A percentile compares a stretch with the other conserved stretches of the same genome.
Conservation (phyloP, 768 basidiomycete genomes). For the Boletus eberwhitei region DNA sequence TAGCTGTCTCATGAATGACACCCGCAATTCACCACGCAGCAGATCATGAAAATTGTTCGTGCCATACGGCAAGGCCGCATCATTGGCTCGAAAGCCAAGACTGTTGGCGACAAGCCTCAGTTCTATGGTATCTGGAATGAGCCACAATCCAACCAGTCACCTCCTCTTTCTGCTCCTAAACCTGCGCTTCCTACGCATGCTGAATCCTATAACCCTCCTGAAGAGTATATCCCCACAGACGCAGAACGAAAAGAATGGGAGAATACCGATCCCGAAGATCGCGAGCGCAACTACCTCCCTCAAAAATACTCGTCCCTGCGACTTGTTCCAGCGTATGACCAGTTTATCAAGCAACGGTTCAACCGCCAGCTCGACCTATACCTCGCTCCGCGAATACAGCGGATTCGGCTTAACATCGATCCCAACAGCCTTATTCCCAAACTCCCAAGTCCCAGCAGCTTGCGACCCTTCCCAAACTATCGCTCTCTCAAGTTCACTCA, state of each 20-base stretch:
- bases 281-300: slow-evolving; percentile 86
- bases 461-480: slow-evolving; percentile 93
- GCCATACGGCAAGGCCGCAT: slow-evolving; percentile 97
- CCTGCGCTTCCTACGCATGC: slow-evolving; percentile 82
- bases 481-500: slow-evolving; percentile 71
- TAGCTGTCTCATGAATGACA: not conserved
- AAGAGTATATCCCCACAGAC: slow-evolving; percentile 88
- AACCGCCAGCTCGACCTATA: slow-evolving; percentile 93
- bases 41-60: slow-evolving; percentile 99
- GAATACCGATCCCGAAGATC: slow-evolving; percentile 78
- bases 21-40: slow-evolving; percentile 3
- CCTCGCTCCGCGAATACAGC: slow-evolving; percentile 88
- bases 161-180: slow-evolving; percentile 93
- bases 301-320: slow-evolving; percentile 82
- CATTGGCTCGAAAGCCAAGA: slow-evolving; percentile 81
- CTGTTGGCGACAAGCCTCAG: slow-evolving; percentile 56
- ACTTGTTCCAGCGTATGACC: slow-evolving; percentile 86
- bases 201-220: slow-evolving; percentile 99
- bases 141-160: slow-evolving; percentile 66
- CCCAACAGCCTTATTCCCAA: slow-evolving; percentile 91
- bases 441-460: slow-evolving; percentile 84
- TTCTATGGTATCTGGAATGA: slow-evolving; percentile 92
- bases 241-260: slow-evolving; percentile 84
- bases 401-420: slow-evolving; percentile 86
- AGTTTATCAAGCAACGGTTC: slow-evolving; percentile 92